These are phyloP conservation scores for Geoglossum glabrum DNA, from an alignment of 495 filamentous ascomycete species.

Conservation along the genomic window DNA sequence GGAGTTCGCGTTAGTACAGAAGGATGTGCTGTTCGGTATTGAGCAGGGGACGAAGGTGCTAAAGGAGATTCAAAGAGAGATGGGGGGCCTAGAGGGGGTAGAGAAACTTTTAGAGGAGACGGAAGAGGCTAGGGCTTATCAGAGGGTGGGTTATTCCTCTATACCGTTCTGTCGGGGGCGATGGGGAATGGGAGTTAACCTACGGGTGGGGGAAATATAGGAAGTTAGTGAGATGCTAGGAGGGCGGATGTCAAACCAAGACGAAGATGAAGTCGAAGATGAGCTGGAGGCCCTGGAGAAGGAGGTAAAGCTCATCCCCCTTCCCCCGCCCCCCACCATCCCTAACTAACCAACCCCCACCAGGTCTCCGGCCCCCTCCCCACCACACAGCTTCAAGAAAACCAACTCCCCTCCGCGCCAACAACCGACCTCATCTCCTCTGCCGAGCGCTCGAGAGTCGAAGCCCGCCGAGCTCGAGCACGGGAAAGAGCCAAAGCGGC, in stretches of 20 bases:
- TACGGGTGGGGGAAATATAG: constrained; percentile 19
- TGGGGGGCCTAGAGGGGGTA: constrained; percentile 84
- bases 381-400: too few relatives aligned
- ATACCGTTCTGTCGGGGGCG: constrained; percentile 1
- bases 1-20: constrained; percentile 89
- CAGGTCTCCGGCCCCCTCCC: not conserved
- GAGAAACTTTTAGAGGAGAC: constrained; percentile 87
- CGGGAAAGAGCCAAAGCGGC: constrained; percentile 20
- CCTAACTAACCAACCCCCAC: not conserved
- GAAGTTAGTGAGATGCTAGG: constrained; percentile 82
- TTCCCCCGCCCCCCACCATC: not conserved
- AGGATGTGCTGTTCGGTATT: constrained; percentile 79
- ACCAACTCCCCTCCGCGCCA: not conserved
- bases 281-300: constrained; percentile 65
- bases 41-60: constrained; percentile 83
- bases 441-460: not conserved
- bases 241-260: constrained; percentile 67
- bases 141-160: constrained; percentile 33
- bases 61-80: constrained; percentile 79
- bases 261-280: constrained; percentile 95
- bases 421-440: not conserved
- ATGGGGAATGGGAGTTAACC: constrained; percentile 1
- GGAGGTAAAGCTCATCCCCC: constrained; percentile 26
- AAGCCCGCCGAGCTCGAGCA: constrained; percentile 17
- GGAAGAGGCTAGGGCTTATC: constrained; percentile 72